Conservation (phyloP, 495 filamentous ascomycete species). For the Xylaria longipes region DNA sequence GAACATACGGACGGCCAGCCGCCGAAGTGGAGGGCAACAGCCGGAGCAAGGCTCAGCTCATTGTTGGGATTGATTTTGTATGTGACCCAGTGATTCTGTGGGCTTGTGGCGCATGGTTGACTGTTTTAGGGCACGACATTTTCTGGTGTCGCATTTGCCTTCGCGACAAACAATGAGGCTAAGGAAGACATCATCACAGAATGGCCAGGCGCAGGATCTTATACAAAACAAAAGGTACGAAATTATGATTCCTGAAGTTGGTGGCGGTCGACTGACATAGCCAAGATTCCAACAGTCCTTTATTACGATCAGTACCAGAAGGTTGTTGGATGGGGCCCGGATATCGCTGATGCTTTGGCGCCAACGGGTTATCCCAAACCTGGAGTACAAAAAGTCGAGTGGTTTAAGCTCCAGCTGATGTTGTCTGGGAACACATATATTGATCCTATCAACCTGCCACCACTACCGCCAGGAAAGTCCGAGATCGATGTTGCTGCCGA, state of each 20-base stretch:
- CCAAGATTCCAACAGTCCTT: slow-evolving; percentile 73
- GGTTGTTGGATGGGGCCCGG: slow-evolving; percentile 77
- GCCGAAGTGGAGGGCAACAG: slow-evolving; percentile 89
- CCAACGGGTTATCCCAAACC: slow-evolving; percentile 78
- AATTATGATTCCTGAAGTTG: neutral
- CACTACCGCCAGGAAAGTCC: slow-evolving; percentile 76
- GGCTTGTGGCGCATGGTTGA: slow-evolving; percentile 5
- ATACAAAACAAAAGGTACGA: slow-evolving; percentile 75
- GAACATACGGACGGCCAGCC: slow-evolving; percentile 48
- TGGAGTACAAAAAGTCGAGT: slow-evolving; percentile 78
- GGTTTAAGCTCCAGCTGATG: slow-evolving; percentile 83
- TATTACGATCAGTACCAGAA: slow-evolving; percentile 82
- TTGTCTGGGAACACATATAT: slow-evolving; percentile 80
- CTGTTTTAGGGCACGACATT: slow-evolving; percentile 70
- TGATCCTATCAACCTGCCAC: slow-evolving; percentile 78
- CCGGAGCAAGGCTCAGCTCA: slow-evolving; percentile 79
- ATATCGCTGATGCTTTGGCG: slow-evolving; percentile 76
- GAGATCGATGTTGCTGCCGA: slow-evolving; percentile 80
- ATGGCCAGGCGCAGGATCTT: slow-evolving; percentile 77
- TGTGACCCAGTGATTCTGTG: slow-evolving; percentile 38
- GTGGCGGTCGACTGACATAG: slow-evolving; percentile 29
- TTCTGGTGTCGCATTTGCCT: slow-evolving; percentile 76
- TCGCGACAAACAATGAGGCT: slow-evolving; percentile 76
- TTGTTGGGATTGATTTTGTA: slow-evolving; percentile 84
- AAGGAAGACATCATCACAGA: slow-evolving; percentile 82